A percentile compares a stretch with the other conserved stretches of the same genome.
Evolutionary conservation across 768 basidiomycete genomes (phyloP).

Genomic region (Auriscalpium vulgare): DNA sequence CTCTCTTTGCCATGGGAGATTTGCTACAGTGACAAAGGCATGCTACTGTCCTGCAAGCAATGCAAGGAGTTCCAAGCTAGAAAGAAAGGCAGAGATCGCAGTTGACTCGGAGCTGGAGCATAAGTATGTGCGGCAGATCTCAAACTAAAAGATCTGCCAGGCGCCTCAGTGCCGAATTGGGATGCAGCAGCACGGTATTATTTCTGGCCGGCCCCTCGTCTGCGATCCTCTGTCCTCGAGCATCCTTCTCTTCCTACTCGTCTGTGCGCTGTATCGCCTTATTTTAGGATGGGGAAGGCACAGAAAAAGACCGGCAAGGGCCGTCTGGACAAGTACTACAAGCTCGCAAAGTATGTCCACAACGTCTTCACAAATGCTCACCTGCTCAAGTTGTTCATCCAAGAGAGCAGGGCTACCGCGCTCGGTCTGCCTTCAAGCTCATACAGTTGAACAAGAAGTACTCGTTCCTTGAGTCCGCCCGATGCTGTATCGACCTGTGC

Average conservation of each 20-base stretch:
- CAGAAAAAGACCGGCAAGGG: conserved; percentile 96
- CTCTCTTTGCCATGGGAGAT: no score
- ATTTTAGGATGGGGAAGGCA: conserved; percentile 29
- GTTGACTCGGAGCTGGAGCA: no score
- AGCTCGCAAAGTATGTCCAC: conserved; percentile 69
- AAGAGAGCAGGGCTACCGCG: conserved; percentile 98
- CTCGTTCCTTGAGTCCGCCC: conserved; percentile 77
- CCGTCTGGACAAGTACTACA: conserved; percentile 95
- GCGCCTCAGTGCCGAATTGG: no score
- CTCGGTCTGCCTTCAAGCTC: conserved; percentile 98
- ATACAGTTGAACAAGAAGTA: conserved; percentile 99
- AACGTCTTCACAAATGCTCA: not conserved
- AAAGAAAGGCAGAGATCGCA: no score
- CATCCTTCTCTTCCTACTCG: not conserved
- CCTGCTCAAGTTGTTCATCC: not conserved
- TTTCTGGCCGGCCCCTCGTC: no score
- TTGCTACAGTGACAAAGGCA: no score
- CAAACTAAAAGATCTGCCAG: no score
- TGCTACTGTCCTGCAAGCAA: no score
- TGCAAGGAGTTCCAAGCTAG: no score
- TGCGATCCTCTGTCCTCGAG: no score
- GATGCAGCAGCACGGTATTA: no score
- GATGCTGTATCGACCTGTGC: conserved; percentile 96
- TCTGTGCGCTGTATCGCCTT: not conserved
- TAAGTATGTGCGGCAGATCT: no score